Percentiles rank a stretch among this genome's conserved stretches.
phyloP scores from a whole-genome alignment of 2,329 filamentous ascomycete genomes.

The Xylaria sp. region DNA sequence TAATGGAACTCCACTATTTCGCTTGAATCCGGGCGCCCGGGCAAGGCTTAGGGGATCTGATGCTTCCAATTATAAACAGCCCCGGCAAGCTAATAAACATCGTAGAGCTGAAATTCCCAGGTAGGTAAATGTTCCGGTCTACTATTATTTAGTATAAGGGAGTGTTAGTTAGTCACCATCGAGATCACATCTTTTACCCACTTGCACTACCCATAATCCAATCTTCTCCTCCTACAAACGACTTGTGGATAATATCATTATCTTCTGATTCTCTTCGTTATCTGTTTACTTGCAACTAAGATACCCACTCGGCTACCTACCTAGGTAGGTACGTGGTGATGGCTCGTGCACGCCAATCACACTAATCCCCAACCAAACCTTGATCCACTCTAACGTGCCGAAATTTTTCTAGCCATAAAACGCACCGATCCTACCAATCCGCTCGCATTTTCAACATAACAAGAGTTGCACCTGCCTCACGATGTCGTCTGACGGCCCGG shows the following conservation, averaged over 20 bases:
- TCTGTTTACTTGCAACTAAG: background rate
- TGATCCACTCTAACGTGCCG: constrained; percentile 20
- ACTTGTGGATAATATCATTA: background rate
- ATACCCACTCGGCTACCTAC: too few species aligned
- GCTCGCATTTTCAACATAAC: constrained; percentile 7
- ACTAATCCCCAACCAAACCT: background rate
- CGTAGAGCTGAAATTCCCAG: constrained; percentile 1
- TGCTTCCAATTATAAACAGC: constrained; percentile 8
- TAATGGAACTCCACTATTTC: constrained; percentile 16
- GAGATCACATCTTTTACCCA: background rate
- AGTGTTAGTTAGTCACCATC: background rate
- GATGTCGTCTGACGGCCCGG: constrained; percentile 40
- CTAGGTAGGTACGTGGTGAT: background rate
- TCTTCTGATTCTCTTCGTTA: background rate
- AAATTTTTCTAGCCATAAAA: constrained; percentile 40
- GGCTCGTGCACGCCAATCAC: constrained; percentile 11
- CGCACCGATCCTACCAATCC: constrained; percentile 11
- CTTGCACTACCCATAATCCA: background rate
- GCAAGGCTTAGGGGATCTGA: constrained; percentile 6
- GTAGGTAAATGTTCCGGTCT: constrained; percentile 1
- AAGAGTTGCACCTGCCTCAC: constrained; percentile 28
- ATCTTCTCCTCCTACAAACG: background rate
- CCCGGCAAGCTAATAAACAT: background rate
- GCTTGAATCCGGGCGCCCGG: background rate
- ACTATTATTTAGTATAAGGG: background rate